Conservation (phyloP, 371 early-diverging fungal genomes). For the Rhizopus microsporus region DNA sequence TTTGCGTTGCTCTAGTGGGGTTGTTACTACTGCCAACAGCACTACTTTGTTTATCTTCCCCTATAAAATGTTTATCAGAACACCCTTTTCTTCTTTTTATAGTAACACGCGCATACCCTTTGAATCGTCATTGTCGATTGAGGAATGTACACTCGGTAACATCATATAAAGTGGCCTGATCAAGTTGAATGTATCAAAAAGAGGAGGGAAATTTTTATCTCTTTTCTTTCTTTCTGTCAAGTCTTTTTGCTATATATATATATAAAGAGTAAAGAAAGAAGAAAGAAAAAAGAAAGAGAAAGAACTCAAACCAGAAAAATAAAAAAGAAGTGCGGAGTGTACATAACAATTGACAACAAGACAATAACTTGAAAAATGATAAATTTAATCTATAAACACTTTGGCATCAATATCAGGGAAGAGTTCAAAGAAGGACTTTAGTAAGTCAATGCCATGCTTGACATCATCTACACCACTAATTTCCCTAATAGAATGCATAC, state of each 20-base stretch:
- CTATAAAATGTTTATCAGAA: background rate
- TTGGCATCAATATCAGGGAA: slow-evolving; percentile 23
- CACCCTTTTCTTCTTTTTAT: background rate
- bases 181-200: too few relatives aligned
- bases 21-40: background rate
- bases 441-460: slow-evolving; percentile 73
- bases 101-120: background rate
- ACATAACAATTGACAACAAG: slow-evolving; percentile 1
- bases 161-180: too few relatives aligned
- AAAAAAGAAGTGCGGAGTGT: background rate
- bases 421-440: slow-evolving; percentile 46
- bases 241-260: too few relatives aligned
- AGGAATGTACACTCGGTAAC: too few relatives aligned
- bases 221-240: too few relatives aligned
- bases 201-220: too few relatives aligned
- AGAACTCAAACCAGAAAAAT: slow-evolving; percentile 4
- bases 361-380: slow-evolving; percentile 1
- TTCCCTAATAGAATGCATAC: slow-evolving; percentile 96
- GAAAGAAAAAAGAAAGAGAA: slow-evolving; percentile 1
- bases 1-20: background rate
- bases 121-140: too few relatives aligned
- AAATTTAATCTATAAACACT: slow-evolving; percentile 22
- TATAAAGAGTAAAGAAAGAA: background rate
- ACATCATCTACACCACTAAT: slow-evolving; percentile 88
- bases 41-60: slow-evolving; percentile 1